Percentiles rank a stretch among this genome's conserved stretches.
phyloP scores from a whole-genome alignment of 2,329 filamentous ascomycete species.

The Aspergillus neotritici region DNA sequence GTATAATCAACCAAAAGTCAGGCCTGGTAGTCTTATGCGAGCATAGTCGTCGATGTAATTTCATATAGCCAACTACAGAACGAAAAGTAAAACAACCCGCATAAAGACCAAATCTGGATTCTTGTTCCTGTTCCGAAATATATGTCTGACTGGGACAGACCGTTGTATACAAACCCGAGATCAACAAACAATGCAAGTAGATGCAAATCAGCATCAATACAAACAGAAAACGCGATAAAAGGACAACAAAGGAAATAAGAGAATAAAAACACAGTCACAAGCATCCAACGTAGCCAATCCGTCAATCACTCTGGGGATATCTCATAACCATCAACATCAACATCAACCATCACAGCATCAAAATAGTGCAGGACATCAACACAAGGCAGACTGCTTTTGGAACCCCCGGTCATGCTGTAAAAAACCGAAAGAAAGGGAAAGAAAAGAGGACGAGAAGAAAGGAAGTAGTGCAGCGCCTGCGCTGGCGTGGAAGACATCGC shows the following conservation, averaged over 20 bases:
- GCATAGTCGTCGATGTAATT: too few species aligned
- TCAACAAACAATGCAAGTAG: neutral
- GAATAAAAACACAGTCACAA: neutral
- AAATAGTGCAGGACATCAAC: neutral
- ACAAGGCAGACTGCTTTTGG: neutral
- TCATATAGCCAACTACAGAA: too few species aligned
- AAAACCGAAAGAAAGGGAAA: slow-evolving; percentile 1
- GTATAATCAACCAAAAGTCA: too few species aligned
- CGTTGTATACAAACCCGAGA: neutral
- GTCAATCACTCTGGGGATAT: slow-evolving; percentile 16
- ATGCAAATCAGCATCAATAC: slow-evolving; percentile 1
- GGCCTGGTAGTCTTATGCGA: too few species aligned
- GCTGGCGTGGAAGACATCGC: slow-evolving; percentile 7
- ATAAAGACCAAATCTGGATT: neutral
- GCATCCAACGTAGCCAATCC: slow-evolving; percentile 7
- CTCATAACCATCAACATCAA: slow-evolving; percentile 10
- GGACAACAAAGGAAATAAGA: neutral
- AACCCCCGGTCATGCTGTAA: neutral
- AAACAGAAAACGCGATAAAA: slow-evolving; percentile 1
- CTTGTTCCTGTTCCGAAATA: neutral
- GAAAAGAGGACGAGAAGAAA: neutral
- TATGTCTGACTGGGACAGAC: slow-evolving; percentile 13
- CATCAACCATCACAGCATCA: neutral
- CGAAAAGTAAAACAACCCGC: neutral
- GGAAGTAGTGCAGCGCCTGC: slow-evolving; percentile 13